Evolutionary conservation across 257 asterid genomes (phyloP).

Genomic region (Plantago ovata): DNA sequence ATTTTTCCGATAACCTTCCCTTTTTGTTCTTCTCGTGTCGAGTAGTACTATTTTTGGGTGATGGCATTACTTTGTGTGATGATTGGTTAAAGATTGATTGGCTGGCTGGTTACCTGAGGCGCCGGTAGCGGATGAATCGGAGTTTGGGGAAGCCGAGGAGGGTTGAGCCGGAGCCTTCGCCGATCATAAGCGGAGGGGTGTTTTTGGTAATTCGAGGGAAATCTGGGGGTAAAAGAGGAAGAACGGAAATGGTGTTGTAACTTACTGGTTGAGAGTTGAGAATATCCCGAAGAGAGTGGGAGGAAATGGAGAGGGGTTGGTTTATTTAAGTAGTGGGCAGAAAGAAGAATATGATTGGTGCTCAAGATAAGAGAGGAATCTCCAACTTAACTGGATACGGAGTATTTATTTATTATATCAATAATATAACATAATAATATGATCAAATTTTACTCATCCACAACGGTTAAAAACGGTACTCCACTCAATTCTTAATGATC

Average conservation of each 20-base stretch:
- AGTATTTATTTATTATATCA: no score
- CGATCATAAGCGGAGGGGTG: slow-evolving; percentile 29
- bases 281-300: background rate
- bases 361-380: slow-evolving; percentile 5
- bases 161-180: slow-evolving; percentile 34
- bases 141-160: slow-evolving; percentile 42
- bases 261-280: no score
- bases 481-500: no score
- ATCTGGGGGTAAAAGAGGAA: background rate
- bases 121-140: slow-evolving; percentile 46
- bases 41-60: slow-evolving; percentile 39
- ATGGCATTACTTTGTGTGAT: slow-evolving; percentile 40
- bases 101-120: slow-evolving; percentile 25
- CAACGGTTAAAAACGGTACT: no score
- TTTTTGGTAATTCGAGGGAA: background rate
- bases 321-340: slow-evolving; percentile 8
- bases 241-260: no score
- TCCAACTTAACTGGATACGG: background rate
- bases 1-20: slow-evolving; percentile 51
- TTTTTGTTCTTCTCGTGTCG: slow-evolving; percentile 57
- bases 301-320: background rate
- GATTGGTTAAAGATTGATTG: no score
- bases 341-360: slow-evolving; percentile 12
- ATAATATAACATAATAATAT: no score
- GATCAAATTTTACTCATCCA: no score